Conservation (phyloP, 1,284 basidiomycete genomes). For the Pseudozyma tsukubaensis region DNA sequence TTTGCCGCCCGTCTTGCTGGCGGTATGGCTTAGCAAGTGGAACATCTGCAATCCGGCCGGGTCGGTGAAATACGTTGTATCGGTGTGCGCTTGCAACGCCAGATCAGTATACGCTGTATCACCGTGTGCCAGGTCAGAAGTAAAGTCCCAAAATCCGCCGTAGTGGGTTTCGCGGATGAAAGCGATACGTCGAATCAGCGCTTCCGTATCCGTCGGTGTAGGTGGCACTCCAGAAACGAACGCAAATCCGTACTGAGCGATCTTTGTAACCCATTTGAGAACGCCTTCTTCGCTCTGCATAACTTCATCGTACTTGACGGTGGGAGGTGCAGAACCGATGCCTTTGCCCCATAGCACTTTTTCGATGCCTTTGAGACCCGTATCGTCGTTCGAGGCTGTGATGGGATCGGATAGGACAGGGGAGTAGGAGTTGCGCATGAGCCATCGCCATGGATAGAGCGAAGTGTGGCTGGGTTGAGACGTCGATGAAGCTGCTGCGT, state of each 20-base stretch:
- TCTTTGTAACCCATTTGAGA: conserved; percentile 82
- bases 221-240: conserved; percentile 85
- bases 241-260: conserved; percentile 83
- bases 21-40: conserved; percentile 79
- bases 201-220: conserved; percentile 85
- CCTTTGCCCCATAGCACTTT: conserved; percentile 80
- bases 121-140: conserved; percentile 87
- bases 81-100: conserved; percentile 89
- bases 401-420: conserved; percentile 71
- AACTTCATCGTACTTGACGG: conserved; percentile 79
- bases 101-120: conserved; percentile 85
- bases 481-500: background rate
- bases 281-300: conserved; percentile 81
- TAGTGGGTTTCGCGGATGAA: conserved; percentile 95
- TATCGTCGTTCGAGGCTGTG: conserved; percentile 72
- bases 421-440: conserved; percentile 80
- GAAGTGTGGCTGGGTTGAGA: conserved; percentile 74
- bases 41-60: conserved; percentile 92
- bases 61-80: conserved; percentile 81
- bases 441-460: conserved; percentile 87
- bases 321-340: conserved; percentile 81
- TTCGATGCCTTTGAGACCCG: conserved; percentile 34
- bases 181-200: conserved; percentile 80
- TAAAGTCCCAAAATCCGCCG: conserved; percentile 94
- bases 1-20: conserved; percentile 18